Percentiles rank a stretch among this genome's conserved stretches.
Conservation (phyloP, 2,329 filamentous ascomycete genomes). For the Ascochyta lentis region DNA sequence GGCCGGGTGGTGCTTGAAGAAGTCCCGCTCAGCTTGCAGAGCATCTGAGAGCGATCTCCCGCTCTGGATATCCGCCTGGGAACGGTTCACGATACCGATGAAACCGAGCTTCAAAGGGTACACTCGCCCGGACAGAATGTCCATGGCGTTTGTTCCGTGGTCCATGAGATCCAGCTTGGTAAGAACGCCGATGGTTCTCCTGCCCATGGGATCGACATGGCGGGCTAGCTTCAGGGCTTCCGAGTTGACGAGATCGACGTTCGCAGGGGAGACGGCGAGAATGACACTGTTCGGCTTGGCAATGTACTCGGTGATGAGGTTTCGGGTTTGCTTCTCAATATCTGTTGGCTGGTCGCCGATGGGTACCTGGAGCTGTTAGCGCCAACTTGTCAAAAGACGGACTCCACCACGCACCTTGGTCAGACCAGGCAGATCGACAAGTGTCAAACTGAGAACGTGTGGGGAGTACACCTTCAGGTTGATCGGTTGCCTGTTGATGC, state of each 20-base stretch:
- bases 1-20: conserved; percentile 95
- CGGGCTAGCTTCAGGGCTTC: conserved; percentile 95
- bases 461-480: conserved; percentile 99
- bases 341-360: conserved; percentile 97
- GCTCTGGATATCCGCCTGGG: conserved; percentile 95
- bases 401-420: conserved; percentile 73
- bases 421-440: conserved; percentile 93
- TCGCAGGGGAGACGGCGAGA: conserved; percentile 93
- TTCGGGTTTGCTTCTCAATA: conserved; percentile 98
- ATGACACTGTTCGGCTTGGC: conserved; percentile 99
- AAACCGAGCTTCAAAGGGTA: conserved; percentile 97
- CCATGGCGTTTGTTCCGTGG: conserved; percentile 95
- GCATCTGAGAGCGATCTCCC: conserved; percentile 95
- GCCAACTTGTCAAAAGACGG: conserved; percentile 9
- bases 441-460: conserved; percentile 91
- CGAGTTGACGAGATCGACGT: conserved; percentile 98
- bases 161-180: conserved; percentile 99
- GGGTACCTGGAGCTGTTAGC: conserved; percentile 69
- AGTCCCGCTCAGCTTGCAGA: conserved; percentile 86
- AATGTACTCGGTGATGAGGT: conserved; percentile 96
- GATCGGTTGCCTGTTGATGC: conserved; percentile 96
- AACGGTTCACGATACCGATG: conserved; percentile 96
- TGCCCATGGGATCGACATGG: conserved; percentile 93
- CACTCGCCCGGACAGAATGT: conserved; percentile 95
- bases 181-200: conserved; percentile 93